A percentile compares a stretch with the other conserved stretches of the same genome.
Evolutionary conservation across 768 basidiomycete genomes (phyloP).

Genomic region (Mycena maculata): DNA sequence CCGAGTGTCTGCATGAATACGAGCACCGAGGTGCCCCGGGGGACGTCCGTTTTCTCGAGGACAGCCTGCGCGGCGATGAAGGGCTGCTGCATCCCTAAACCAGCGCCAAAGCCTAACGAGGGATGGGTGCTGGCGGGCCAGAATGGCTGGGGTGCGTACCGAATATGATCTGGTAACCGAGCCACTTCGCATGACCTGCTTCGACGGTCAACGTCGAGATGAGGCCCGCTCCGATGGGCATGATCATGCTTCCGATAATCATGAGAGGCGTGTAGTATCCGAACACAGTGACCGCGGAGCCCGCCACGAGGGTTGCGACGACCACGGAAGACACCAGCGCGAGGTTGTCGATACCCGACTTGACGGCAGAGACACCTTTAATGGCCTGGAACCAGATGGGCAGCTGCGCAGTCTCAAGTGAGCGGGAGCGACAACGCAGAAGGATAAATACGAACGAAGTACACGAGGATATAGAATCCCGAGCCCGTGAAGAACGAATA

Average conservation of each 20-base stretch:
- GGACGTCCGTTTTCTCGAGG: slow-evolving; percentile 26
- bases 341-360: slow-evolving; percentile 48
- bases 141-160: neutral
- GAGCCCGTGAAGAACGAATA: slow-evolving; percentile 22
- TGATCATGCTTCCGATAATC: slow-evolving; percentile 42
- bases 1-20: slow-evolving; percentile 36
- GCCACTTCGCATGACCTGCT: slow-evolving; percentile 33
- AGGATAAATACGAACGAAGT: neutral
- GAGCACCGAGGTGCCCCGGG: slow-evolving; percentile 30
- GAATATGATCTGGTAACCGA: slow-evolving; percentile 37
- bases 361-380: slow-evolving; percentile 49
- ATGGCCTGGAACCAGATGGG: slow-evolving; percentile 49
- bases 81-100: slow-evolving; percentile 37
- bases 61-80: slow-evolving; percentile 36
- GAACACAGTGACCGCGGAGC: slow-evolving; percentile 46
- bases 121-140: neutral
- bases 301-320: slow-evolving; percentile 52
- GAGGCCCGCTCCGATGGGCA: slow-evolving; percentile 51
- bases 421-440: neutral
- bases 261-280: slow-evolving; percentile 50
- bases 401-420: neutral
- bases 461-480: slow-evolving; percentile 27
- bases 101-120: slow-evolving; percentile 43
- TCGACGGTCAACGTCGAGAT: slow-evolving; percentile 44
- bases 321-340: slow-evolving; percentile 51